These are phyloP conservation scores for Suhomyces bokatorum DNA, from an alignment of 1,139 yeast species.

Conservation along the genomic window DNA sequence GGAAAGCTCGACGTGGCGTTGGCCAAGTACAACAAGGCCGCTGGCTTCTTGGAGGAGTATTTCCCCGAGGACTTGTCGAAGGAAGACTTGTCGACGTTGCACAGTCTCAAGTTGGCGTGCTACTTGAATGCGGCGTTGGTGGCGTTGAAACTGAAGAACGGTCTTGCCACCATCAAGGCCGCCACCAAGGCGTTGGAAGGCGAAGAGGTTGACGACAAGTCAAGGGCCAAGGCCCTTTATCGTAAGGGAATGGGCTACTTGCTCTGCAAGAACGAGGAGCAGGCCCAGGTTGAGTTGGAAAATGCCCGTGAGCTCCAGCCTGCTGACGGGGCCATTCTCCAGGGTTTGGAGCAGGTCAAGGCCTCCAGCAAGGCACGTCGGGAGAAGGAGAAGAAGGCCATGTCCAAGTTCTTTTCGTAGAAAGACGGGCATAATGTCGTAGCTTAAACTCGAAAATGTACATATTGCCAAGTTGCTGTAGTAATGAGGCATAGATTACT, in stretches of 20 bases:
- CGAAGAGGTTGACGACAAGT: slow-evolving; percentile 61
- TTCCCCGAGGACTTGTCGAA: slow-evolving; percentile 69
- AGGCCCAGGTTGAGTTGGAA: slow-evolving; percentile 65
- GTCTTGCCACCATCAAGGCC: slow-evolving; percentile 56
- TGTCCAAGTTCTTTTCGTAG: slow-evolving; percentile 68
- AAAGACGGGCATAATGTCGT: too few species aligned
- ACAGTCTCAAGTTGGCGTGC: slow-evolving; percentile 59
- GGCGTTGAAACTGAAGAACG: slow-evolving; percentile 63
- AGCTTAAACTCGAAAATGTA: too few species aligned
- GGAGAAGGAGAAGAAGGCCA: slow-evolving; percentile 79
- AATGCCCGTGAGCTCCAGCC: slow-evolving; percentile 69
- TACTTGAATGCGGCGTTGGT: slow-evolving; percentile 75
- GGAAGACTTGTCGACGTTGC: slow-evolving; percentile 48
- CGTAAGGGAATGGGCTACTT: slow-evolving; percentile 80
- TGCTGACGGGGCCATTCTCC: slow-evolving; percentile 69
- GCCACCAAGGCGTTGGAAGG: slow-evolving; percentile 67
- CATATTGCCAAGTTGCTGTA: too few species aligned
- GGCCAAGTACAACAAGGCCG: slow-evolving; percentile 71
- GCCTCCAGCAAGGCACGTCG: slow-evolving; percentile 51
- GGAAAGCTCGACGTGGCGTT: slow-evolving; percentile 59
- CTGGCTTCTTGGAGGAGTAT: slow-evolving; percentile 66
- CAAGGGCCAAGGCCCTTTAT: slow-evolving; percentile 80
- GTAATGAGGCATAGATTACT: too few species aligned
- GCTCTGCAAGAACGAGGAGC: slow-evolving; percentile 65
- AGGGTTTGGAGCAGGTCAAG: slow-evolving; percentile 66